Conservation (phyloP, 164 flowering plant species). For the Magnolia changhungtana region DNA sequence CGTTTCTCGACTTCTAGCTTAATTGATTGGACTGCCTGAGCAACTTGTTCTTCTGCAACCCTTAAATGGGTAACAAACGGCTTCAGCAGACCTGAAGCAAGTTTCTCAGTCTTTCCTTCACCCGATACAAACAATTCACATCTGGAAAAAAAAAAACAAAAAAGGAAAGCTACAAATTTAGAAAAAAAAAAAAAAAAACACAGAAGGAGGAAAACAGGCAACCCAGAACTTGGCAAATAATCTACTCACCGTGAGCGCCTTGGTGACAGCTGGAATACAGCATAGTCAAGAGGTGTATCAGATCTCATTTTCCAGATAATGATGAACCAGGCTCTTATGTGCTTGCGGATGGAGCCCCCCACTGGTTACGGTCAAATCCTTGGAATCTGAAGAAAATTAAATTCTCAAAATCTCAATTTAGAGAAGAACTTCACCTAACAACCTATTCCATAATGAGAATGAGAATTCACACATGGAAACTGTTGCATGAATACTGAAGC, state of each 20-base stretch:
- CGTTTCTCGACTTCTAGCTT: slow-evolving; percentile 66
- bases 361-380: background rate
- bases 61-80: slow-evolving; percentile 79
- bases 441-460: background rate
- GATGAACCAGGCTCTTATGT: background rate
- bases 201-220: background rate
- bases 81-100: slow-evolving; percentile 89
- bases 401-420: background rate
- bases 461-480: background rate
- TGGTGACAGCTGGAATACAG: slow-evolving; percentile 76
- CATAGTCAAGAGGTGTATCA: slow-evolving; percentile 68
- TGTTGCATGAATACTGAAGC: background rate
- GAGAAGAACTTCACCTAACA: background rate
- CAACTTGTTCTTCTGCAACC: slow-evolving; percentile 82
- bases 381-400: background rate
- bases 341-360: background rate
- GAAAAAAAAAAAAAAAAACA: background rate
- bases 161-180: too few species aligned
- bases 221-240: background rate
- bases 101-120: slow-evolving; percentile 73
- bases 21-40: slow-evolving; percentile 55
- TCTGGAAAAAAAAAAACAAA: slow-evolving; percentile 28
- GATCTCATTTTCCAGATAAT: slow-evolving; percentile 22
- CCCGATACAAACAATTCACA: slow-evolving; percentile 87
- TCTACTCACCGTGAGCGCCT: slow-evolving; percentile 62